Evolutionary conservation across 257 asterid species (phyloP), one percentile per base, ranked within the genome.

Genomic region (Nicotiana noctiflora): DNA sequence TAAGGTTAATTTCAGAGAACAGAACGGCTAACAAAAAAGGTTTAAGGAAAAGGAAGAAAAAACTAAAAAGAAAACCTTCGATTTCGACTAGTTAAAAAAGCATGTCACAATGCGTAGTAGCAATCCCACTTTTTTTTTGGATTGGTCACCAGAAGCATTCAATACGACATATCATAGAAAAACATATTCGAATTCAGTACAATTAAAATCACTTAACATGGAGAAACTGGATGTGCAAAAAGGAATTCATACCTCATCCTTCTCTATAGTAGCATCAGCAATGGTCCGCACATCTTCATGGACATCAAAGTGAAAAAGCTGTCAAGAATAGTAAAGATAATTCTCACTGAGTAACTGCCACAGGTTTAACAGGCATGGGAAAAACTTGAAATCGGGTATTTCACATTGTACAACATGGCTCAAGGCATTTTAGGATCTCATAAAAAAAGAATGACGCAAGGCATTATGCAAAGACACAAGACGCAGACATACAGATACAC

Each of bases 281-380:
- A 84, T 96, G 78, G 98, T 96, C 52, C 99, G 91, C 80, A 96
- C 99, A 86, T 96, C 99, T 87, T 96, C 99, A 44, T 96, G 99
- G 21, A 96, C 99, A 87, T 96, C 99, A 79, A 96, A 96, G 90
- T 96, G 98, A 90, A 96, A 96, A 85, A 96, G 98, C 99, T 95
- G 92, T 51, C 74, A 4, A 44, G 77, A 68, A 18, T 23, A 21
- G 60, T 46, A 72, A 40, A 72, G 78, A 72, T 46, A 12, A 12
- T 72, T 6, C 37, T 1, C 56, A 51, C 18, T 72, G 15, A 23
- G 78, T 46, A 13, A 70, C 40, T 46, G 60, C 8, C 13, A 44
- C 78, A 72, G 4, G 46, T 46, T 31, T 12, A 72, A 23, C 6
- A 44, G 44, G 25, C 15, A 0, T 72, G 78, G 40, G 4, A 23